Conservation (phyloP, 495 filamentous ascomycete species). For the Geoglossum glabrum region DNA sequence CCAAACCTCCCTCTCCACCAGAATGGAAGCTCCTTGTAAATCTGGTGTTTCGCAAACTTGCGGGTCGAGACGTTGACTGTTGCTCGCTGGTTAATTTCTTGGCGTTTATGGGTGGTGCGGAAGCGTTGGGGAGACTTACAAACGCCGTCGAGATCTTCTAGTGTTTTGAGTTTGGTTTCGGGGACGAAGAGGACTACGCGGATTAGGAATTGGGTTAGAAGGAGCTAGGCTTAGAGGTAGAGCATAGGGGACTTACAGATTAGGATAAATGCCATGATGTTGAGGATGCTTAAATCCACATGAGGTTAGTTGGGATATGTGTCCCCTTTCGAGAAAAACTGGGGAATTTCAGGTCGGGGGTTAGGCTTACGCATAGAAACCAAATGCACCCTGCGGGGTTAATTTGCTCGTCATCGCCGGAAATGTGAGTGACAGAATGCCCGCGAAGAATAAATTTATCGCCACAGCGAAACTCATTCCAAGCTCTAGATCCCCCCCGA, state of each 20-base stretch:
- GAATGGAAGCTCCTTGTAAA: slow-evolving; percentile 40
- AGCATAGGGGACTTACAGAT: neutral
- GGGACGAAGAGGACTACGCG: slow-evolving; percentile 36
- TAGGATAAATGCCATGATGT: neutral
- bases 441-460: neutral
- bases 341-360: neutral
- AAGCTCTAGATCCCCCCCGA: neutral
- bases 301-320: neutral
- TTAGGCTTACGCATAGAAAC: neutral
- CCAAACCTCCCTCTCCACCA: slow-evolving; percentile 32
- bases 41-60: slow-evolving; percentile 42
- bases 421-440: neutral
- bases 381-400: neutral
- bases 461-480: neutral
- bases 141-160: slow-evolving; percentile 69
- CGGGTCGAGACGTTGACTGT: slow-evolving; percentile 39
- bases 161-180: slow-evolving; percentile 45
- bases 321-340: slow-evolving; percentile 6
- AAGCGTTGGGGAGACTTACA: slow-evolving; percentile 17
- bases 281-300: neutral
- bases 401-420: neutral
- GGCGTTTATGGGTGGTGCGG: slow-evolving; percentile 2
- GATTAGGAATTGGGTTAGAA: neutral
- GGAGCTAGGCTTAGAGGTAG: neutral
- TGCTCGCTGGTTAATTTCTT: neutral